These are phyloP conservation scores for Aspergillus eucalypticola DNA, from an alignment of 2,329 filamentous ascomycete species.

Conservation along the genomic window DNA sequence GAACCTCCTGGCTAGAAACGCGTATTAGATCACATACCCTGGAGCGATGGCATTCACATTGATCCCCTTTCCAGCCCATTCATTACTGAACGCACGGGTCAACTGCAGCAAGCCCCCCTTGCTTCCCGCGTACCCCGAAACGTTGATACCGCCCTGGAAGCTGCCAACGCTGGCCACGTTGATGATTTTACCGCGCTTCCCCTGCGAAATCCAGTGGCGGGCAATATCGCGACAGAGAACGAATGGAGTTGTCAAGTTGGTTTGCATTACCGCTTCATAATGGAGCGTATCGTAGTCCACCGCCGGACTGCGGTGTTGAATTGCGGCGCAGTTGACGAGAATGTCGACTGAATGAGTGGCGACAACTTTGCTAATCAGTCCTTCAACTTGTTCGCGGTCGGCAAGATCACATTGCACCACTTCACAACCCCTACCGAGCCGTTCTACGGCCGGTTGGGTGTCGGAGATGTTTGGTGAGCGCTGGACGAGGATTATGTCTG, in stretches of 20 bases:
- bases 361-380: background rate
- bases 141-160: slow-evolving; percentile 83
- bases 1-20: rapidly evolving
- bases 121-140: slow-evolving; percentile 81
- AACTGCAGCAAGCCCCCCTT: slow-evolving; percentile 85
- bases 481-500: slow-evolving; percentile 16
- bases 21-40: slow-evolving; percentile 66
- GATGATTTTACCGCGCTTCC: slow-evolving; percentile 60
- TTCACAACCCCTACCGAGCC: slow-evolving; percentile 24
- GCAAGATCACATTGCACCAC: background rate
- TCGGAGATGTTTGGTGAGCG: slow-evolving; percentile 15
- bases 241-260: slow-evolving; percentile 80
- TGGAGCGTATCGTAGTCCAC: slow-evolving; percentile 64
- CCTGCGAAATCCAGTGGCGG: slow-evolving; percentile 23
- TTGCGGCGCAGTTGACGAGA: slow-evolving; percentile 78
- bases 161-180: slow-evolving; percentile 79
- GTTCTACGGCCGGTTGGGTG: slow-evolving; percentile 27
- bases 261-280: slow-evolving; percentile 74
- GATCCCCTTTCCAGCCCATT: slow-evolving; percentile 76
- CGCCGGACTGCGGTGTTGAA: slow-evolving; percentile 74
- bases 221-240: slow-evolving; percentile 40
- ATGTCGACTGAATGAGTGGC: slow-evolving; percentile 58
- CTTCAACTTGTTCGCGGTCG: background rate
- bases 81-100: slow-evolving; percentile 81
- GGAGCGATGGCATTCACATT: slow-evolving; percentile 59